Evolutionary conservation across 208 protist genomes (phyloP), one percentile per base, ranked within the genome.

Genomic region (Lotmaria passim): DNA sequence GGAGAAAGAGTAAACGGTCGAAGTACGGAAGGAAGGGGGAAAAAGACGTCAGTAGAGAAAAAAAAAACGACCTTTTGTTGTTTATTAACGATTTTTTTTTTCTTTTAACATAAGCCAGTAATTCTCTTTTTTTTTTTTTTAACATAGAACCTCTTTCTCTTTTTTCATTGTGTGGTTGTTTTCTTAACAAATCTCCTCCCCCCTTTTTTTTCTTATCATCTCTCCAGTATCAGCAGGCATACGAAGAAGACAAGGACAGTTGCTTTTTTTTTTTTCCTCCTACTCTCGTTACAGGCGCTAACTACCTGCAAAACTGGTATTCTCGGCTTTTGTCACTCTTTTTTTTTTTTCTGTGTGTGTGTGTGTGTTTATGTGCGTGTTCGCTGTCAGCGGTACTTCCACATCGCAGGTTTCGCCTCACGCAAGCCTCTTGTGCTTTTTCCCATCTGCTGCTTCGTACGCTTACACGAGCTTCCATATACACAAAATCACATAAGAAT

Each of bases 151-250:
- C 7, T 53, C 36, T 52, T 52, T 52, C 28, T 30, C 28, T 52
- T 30, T 30, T 52, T 21, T 46, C 15, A n/a, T 46, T 15, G 7
- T 23, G 7, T 58, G 15, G 7, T 58, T 21, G 19, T 43, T 41
- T 58, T 21, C 26, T 58, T 24, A 21, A 12, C 52, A 58, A 41
- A 33, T n/a, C 34, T 64, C 33, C 38, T 7, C 46, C 12, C 53
- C 53, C 60, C 23, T 30, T 26, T 36, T 61, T 51, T 33, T 17
- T 30, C 30, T 36, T 61, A 43, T 33, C 41, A 21, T 39, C 3
- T 64, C 47, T 65, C 26, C 38, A 46, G 12, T 61, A 28, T 65
- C 44, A 39, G n/a, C 55, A n/a, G 15, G 55, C 10, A 44, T 60
- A 60, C 36, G 36, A 60, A 44, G 55, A 60, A 47, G 19, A 60